Percentiles rank a stretch among this genome's conserved stretches.
Evolutionary conservation across 1,284 basidiomycete species (phyloP).

Genomic region (Cryptococcus sp.): DNA sequence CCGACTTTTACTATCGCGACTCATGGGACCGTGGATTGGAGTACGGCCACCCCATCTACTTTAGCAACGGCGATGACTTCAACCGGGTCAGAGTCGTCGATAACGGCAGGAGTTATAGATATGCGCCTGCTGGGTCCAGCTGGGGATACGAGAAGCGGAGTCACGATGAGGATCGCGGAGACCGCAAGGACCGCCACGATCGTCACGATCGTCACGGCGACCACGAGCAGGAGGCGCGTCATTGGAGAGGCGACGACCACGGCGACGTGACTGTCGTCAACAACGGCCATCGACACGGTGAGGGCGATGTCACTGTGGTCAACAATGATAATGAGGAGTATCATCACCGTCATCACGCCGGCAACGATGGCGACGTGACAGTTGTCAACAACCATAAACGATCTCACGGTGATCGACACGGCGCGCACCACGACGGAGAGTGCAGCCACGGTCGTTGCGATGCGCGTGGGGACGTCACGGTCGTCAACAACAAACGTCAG

Average conservation of each 20-base stretch:
- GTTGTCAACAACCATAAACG: slow-evolving; percentile 11
- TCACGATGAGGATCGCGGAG: slow-evolving; percentile 1
- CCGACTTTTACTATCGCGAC: slow-evolving; percentile 17
- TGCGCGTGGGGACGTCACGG: slow-evolving; percentile 10
- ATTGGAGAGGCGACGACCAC: background rate
- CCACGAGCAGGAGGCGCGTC: slow-evolving; percentile 1
- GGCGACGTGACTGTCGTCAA: slow-evolving; percentile 11
- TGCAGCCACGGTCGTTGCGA: slow-evolving; percentile 18
- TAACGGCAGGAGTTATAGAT: background rate
- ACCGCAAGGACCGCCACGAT: slow-evolving; percentile 9
- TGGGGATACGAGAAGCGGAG: slow-evolving; percentile 5
- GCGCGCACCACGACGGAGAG: slow-evolving; percentile 5
- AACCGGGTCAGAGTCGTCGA: slow-evolving; percentile 18
- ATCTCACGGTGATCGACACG: slow-evolving; percentile 10
- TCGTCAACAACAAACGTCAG: slow-evolving; percentile 16
- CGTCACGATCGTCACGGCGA: slow-evolving; percentile 6
- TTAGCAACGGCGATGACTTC: slow-evolving; percentile 16
- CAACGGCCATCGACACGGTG: slow-evolving; percentile 1
- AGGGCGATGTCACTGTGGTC: background rate
- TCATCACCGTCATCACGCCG: slow-evolving; percentile 6
- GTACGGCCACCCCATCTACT: slow-evolving; percentile 18
- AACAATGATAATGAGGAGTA: background rate
- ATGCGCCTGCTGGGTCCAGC: slow-evolving; percentile 1
- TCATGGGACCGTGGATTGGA: slow-evolving; percentile 9
- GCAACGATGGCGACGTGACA: slow-evolving; percentile 7